Evolutionary conservation across 371 early-diverging fungal genomes (phyloP).

Genomic region (Mucor irregularis): DNA sequence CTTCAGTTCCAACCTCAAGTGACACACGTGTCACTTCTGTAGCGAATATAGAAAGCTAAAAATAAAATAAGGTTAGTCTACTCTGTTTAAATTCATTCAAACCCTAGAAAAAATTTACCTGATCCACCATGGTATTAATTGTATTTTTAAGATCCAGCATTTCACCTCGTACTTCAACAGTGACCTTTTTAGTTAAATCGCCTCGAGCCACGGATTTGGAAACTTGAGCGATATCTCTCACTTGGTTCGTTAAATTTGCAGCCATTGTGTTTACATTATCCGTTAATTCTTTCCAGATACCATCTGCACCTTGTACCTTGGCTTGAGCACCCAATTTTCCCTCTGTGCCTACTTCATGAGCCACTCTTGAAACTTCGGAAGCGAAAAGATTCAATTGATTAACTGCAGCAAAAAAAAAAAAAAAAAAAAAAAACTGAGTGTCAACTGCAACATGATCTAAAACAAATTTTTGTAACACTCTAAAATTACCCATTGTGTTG

Average conservation of each 20-base stretch:
- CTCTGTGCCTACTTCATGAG: constrained; percentile 56
- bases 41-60: constrained; percentile 57
- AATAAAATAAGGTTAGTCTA: not conserved
- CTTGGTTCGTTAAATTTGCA: constrained; percentile 62
- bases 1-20: constrained; percentile 53
- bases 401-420: constrained; percentile 20
- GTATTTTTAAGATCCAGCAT: constrained; percentile 62
- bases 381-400: constrained; percentile 52
- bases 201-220: constrained; percentile 60
- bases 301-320: constrained; percentile 55
- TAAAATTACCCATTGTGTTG: constrained; percentile 66
- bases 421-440: not conserved
- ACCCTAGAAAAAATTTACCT: constrained; percentile 24
- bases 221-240: constrained; percentile 61
- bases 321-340: constrained; percentile 52
- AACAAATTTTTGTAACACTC: constrained; percentile 1
- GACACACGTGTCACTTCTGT: constrained; percentile 67
- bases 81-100: not conserved
- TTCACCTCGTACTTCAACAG: constrained; percentile 60
- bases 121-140: constrained; percentile 67
- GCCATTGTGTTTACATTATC: constrained; percentile 66
- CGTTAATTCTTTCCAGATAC: constrained; percentile 68
- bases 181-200: constrained; percentile 56
- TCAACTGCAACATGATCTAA: not conserved
- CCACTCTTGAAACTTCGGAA: constrained; percentile 56